These are phyloP conservation scores for Evernia prunastri DNA, from an alignment of 495 filamentous ascomycete genomes.

Conservation along the genomic window DNA sequence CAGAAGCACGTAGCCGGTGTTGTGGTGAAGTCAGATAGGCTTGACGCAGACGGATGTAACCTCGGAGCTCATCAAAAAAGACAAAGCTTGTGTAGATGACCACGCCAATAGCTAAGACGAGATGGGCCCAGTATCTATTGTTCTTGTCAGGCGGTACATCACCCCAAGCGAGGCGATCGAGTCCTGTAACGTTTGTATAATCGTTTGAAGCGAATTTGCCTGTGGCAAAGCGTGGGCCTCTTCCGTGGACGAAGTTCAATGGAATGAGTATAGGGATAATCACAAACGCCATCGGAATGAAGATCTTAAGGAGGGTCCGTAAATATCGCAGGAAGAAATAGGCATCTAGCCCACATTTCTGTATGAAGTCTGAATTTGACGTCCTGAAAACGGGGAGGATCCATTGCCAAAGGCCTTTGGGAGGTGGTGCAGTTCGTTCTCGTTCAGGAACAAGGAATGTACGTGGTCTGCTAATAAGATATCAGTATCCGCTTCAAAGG, in stretches of 20 bases:
- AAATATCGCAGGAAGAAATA: slow-evolving; percentile 97
- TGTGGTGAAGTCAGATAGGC: slow-evolving; percentile 93
- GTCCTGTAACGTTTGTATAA: slow-evolving; percentile 51
- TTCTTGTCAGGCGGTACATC: slow-evolving; percentile 70
- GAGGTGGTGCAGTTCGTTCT: slow-evolving; percentile 69
- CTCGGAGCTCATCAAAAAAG: slow-evolving; percentile 78
- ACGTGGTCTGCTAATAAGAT: slow-evolving; percentile 60
- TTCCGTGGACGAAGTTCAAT: slow-evolving; percentile 69
- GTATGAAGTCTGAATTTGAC: slow-evolving; percentile 79
- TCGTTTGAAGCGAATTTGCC: slow-evolving; percentile 36
- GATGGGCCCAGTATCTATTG: slow-evolving; percentile 80
- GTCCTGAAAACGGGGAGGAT: slow-evolving; percentile 66
- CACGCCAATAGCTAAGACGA: slow-evolving; percentile 72
- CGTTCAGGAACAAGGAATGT: slow-evolving; percentile 87
- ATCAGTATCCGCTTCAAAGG: slow-evolving; percentile 23
- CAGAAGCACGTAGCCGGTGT: slow-evolving; percentile 89
- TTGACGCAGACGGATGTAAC: slow-evolving; percentile 92
- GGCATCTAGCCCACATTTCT: slow-evolving; percentile 91
- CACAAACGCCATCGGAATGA: slow-evolving; percentile 69
- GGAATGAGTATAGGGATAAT: slow-evolving; percentile 84
- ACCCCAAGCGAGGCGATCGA: slow-evolving; percentile 84
- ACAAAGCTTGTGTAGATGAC: slow-evolving; percentile 80
- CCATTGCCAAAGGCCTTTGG: slow-evolving; percentile 63
- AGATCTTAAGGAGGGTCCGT: slow-evolving; percentile 88
- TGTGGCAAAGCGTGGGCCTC: slow-evolving; percentile 47